phyloP scores from a whole-genome alignment of 805 yeast species.

The Sporopachydermia lactativora region DNA sequence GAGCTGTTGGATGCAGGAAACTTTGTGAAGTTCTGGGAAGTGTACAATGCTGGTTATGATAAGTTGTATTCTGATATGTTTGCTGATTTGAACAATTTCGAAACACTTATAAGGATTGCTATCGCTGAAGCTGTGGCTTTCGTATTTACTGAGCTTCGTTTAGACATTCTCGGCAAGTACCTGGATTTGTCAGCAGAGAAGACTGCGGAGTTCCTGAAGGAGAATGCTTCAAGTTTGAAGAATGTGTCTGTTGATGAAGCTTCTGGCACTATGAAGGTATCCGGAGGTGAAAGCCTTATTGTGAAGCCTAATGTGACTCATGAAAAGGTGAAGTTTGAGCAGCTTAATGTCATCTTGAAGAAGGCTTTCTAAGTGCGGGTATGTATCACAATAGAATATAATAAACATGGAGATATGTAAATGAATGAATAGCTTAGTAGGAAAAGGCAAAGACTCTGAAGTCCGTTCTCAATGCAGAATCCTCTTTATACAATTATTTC shows the following conservation, averaged over 20 bases:
- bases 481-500: no score
- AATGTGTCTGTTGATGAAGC: neutral
- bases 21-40: conserved; percentile 20
- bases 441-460: no score
- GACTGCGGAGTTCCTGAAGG: neutral
- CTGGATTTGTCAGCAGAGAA: neutral
- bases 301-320: neutral
- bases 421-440: neutral
- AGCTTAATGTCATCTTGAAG: conserved; percentile 16
- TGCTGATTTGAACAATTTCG: conserved; percentile 20
- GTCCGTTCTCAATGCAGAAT: no score
- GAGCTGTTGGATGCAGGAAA: conserved; percentile 16
- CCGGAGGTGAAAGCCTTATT: neutral
- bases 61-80: conserved; percentile 10
- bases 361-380: no score
- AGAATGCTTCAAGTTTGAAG: neutral
- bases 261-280: neutral
- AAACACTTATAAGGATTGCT: conserved; percentile 17
- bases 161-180: neutral
- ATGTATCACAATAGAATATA: no score
- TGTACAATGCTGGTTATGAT: conserved; percentile 16
- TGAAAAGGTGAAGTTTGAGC: conserved; percentile 16
- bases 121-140: conserved; percentile 16
- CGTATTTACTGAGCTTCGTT: neutral
- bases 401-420: neutral